phyloP scores from a whole-genome alignment of 2,329 filamentous ascomycete genomes.

The Trichoderma endophyticum region DNA sequence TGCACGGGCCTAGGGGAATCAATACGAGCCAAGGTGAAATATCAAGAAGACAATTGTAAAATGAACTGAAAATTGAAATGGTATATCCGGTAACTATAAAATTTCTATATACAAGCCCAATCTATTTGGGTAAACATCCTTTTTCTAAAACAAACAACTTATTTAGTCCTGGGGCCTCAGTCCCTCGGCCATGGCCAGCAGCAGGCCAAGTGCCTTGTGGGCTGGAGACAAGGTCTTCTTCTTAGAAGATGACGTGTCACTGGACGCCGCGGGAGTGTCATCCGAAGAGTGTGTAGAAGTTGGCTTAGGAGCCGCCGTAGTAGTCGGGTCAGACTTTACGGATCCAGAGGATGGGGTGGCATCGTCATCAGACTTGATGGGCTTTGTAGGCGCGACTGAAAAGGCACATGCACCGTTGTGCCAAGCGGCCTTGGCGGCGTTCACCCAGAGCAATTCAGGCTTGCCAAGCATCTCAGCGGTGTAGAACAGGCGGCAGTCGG shows the following conservation, averaged over 20 bases:
- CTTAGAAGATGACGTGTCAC: background rate
- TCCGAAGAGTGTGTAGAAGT: background rate
- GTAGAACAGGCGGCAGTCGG: conserved; percentile 57
- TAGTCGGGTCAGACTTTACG: background rate
- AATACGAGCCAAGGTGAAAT: background rate
- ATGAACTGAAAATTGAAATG: background rate
- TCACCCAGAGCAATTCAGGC: conserved; percentile 40
- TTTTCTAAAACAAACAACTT: background rate
- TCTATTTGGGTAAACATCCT: background rate
- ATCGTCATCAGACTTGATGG: background rate
- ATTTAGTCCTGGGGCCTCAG: background rate
- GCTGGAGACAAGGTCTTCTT: conserved; percentile 4
- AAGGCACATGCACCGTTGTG: conserved; percentile 10
- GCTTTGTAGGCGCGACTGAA: background rate
- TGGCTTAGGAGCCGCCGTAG: background rate
- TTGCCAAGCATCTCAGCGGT: conserved; percentile 47
- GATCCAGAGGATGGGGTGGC: background rate
- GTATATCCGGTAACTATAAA: background rate
- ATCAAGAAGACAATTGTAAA: background rate
- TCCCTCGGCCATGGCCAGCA: conserved; percentile 8
- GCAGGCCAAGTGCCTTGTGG: conserved; percentile 11
- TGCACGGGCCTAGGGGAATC: background rate
- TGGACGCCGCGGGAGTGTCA: background rate
- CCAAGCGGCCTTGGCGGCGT: conserved; percentile 17
- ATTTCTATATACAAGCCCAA: background rate